Percentiles rank a stretch among this genome's conserved stretches.
Conservation (phyloP, 2,329 filamentous ascomycete genomes). For the Penicillium freii region DNA sequence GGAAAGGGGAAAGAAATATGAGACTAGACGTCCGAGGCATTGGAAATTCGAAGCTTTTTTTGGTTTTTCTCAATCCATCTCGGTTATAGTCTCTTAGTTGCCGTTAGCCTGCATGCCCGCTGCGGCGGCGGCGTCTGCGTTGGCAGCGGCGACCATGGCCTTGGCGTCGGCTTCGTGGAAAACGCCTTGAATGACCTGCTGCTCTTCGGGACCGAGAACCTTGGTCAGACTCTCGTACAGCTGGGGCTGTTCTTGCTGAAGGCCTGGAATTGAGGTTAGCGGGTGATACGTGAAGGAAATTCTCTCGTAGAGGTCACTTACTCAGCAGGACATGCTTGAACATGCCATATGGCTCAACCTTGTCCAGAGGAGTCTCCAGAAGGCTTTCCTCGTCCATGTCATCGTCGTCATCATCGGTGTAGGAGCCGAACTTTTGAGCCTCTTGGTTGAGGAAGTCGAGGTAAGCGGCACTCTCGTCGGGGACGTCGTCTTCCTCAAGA, state of each 20-base stretch:
- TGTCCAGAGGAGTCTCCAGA: conserved; percentile 90
- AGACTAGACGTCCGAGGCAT: conserved; percentile 7
- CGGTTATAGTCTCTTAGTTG: conserved; percentile 27
- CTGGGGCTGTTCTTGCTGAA: conserved; percentile 87
- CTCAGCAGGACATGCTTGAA: conserved; percentile 81
- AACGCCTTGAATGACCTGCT: conserved; percentile 74
- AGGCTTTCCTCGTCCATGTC: conserved; percentile 89
- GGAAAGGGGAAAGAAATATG: conserved; percentile 12
- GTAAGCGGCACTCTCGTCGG: conserved; percentile 91
- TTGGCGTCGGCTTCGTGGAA: conserved; percentile 68
- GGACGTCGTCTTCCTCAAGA: conserved; percentile 61
- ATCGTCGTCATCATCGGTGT: conserved; percentile 73
- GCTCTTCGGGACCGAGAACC: conserved; percentile 76
- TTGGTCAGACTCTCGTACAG: conserved; percentile 79
- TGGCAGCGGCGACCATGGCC: conserved; percentile 40
- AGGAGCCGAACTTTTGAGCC: conserved; percentile 77
- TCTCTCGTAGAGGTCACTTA: conserved; percentile 51
- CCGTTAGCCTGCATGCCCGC: conserved; percentile 37
- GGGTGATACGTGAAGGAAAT: conserved; percentile 18
- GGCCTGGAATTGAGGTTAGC: conserved; percentile 53
- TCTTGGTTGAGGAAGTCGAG: conserved; percentile 95
- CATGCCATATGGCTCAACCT: conserved; percentile 87
- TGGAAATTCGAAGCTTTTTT: conserved; percentile 6
- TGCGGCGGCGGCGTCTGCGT: conserved; percentile 38
- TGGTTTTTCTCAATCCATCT: conserved; percentile 9